A percentile compares a stretch with the other conserved stretches of the same genome.
Conservation (phyloP, 257 asterid genomes). For the Solanum ahanhuiri region DNA sequence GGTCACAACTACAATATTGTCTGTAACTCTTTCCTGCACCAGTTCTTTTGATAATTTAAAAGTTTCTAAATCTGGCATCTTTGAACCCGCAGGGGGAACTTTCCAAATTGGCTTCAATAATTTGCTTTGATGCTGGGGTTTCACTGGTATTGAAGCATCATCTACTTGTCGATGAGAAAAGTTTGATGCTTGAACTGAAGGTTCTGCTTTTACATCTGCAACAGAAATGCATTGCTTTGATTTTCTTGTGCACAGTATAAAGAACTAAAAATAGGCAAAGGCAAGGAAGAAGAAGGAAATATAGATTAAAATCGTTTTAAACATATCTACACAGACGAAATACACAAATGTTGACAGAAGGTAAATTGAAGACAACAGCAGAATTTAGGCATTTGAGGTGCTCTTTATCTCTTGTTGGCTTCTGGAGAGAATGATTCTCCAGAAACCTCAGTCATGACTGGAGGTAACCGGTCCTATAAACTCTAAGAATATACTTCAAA, state of each 20-base stretch:
- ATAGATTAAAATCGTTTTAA: neutral
- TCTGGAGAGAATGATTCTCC: neutral
- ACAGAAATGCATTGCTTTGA: neutral
- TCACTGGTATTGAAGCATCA: slow-evolving; percentile 10
- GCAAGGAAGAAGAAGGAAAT: neutral
- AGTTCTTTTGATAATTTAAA: slow-evolving; percentile 74
- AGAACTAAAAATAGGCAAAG: neutral
- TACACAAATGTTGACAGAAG: neutral
- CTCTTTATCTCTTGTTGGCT: neutral
- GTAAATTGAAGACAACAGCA: neutral
- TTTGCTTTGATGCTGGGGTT: slow-evolving; percentile 15
- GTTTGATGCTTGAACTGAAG: slow-evolving; percentile 23
- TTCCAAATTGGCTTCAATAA: slow-evolving; percentile 55
- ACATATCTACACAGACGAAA: neutral
- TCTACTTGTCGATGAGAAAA: slow-evolving; percentile 24
- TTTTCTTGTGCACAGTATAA: neutral
- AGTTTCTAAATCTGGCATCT: slow-evolving; percentile 66
- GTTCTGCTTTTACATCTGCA: slow-evolving; percentile 18
- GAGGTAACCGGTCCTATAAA: neutral
- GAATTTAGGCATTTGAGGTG: neutral
- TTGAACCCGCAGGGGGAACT: slow-evolving; percentile 71
- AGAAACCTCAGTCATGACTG: neutral
- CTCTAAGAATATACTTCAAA: neutral
- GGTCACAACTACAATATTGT: slow-evolving; percentile 69
- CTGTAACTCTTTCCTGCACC: slow-evolving; percentile 64